A percentile compares a stretch with the other conserved stretches of the same genome.
phyloP scores from a whole-genome alignment of 2,329 filamentous ascomycete genomes.

The Fusarium stilboides region DNA sequence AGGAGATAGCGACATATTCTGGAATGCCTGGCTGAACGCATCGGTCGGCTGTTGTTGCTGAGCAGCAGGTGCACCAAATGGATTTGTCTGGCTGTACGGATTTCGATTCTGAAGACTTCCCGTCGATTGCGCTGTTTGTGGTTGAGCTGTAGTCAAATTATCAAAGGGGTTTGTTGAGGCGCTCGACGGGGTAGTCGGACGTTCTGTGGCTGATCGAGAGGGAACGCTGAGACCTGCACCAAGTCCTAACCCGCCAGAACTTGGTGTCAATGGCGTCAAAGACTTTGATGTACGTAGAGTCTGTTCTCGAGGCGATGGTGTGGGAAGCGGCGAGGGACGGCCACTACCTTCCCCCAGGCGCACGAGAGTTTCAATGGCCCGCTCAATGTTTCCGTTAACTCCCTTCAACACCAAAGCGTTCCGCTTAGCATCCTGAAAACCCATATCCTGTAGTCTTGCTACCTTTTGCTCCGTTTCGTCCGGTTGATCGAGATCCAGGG shows the following conservation, averaged over 20 bases:
- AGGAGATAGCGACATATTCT: constrained; percentile 78
- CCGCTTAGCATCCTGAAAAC: constrained; percentile 85
- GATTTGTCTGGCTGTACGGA: constrained; percentile 73
- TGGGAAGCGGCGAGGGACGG: constrained; percentile 54
- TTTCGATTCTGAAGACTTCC: constrained; percentile 73
- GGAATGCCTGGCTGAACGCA: constrained; percentile 77
- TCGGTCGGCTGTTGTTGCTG: constrained; percentile 53
- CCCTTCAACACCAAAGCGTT: constrained; percentile 87
- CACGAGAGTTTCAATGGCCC: constrained; percentile 86
- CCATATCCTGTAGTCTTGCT: constrained; percentile 86
- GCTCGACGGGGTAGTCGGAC: constrained; percentile 60
- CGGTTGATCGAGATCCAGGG: constrained; percentile 67
- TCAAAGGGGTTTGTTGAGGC: constrained; percentile 79
- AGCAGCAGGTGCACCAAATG: constrained; percentile 71
- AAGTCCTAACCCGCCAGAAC: constrained; percentile 50
- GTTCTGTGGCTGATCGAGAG: constrained; percentile 50
- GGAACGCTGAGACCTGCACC: constrained; percentile 55
- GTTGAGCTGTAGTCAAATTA: constrained; percentile 66
- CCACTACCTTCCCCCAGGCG: constrained; percentile 81
- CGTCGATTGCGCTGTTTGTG: constrained; percentile 76
- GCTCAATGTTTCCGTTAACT: constrained; percentile 87
- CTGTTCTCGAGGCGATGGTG: constrained; percentile 62
- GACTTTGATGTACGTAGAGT: constrained; percentile 66
- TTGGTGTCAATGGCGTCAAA: constrained; percentile 67
- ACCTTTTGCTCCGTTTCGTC: constrained; percentile 84